Conservation (phyloP, 805 yeast species). For the Metschnikowia continentalis region DNA sequence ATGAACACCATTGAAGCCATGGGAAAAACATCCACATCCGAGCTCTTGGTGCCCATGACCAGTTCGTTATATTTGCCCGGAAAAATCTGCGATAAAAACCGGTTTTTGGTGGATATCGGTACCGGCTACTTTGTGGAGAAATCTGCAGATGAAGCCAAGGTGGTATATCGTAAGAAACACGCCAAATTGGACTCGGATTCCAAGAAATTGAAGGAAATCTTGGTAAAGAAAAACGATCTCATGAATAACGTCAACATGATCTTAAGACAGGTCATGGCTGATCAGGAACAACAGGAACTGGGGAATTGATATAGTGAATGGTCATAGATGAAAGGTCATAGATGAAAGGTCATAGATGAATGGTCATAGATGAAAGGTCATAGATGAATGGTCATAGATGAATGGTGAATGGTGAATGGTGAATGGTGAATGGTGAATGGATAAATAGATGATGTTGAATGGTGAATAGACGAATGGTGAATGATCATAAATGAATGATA, state of each 20-base stretch:
- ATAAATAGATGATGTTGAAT: no score
- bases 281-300: constrained; percentile 30
- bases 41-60: constrained; percentile 80
- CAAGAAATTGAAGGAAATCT: constrained; percentile 66
- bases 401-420: no score
- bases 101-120: constrained; percentile 88
- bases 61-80: constrained; percentile 91
- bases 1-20: constrained; percentile 61
- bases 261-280: constrained; percentile 49
- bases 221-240: constrained; percentile 67
- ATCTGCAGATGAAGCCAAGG: constrained; percentile 56
- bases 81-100: constrained; percentile 54
- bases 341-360: no score
- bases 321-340: no score
- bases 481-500: no score
- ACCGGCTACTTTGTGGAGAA: constrained; percentile 95
- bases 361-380: no score
- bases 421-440: no score
- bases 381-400: no score
- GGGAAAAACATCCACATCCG: constrained; percentile 36
- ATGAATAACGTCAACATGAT: constrained; percentile 58
- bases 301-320: not conserved
- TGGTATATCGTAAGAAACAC: constrained; percentile 71
- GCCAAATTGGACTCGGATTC: constrained; percentile 69
- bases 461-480: no score